These are phyloP conservation scores for Eimeria praecox DNA, from an alignment of 169 alveolate species.

Conservation along the genomic window DNA sequence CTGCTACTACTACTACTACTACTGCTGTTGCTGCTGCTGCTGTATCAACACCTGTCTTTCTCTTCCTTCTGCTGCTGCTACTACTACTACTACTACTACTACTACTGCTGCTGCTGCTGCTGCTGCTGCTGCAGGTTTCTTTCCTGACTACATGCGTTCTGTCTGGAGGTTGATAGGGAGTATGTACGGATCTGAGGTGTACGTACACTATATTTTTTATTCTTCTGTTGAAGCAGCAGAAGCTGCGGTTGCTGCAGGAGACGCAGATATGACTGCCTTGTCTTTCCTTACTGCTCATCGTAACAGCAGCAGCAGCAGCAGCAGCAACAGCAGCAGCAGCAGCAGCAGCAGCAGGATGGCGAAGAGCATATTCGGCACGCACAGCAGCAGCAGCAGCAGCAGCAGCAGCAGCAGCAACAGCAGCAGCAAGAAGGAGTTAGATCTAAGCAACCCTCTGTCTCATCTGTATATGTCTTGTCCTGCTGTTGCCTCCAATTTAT, in stretches of 20 bases:
- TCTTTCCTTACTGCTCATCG: background rate
- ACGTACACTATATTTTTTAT: background rate
- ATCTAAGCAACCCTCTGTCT: slow-evolving; percentile 18
- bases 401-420: slow-evolving; percentile 3
- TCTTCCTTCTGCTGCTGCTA: no score
- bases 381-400: slow-evolving; percentile 17
- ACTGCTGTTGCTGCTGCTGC: slow-evolving; percentile 28
- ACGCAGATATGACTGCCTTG: slow-evolving; percentile 27
- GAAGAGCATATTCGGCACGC: no score
- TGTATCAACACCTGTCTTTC: background rate
- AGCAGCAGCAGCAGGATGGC: slow-evolving; percentile 31
- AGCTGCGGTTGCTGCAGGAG: slow-evolving; percentile 9
- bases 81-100: slow-evolving; percentile 7
- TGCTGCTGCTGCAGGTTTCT: background rate
- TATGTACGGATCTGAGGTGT: background rate
- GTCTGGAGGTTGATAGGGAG: background rate
- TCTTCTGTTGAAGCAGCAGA: background rate
- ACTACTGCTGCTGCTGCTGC: slow-evolving; percentile 9
- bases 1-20: background rate
- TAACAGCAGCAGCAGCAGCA: background rate
- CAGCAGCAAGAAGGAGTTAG: background rate
- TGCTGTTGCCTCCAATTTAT: no score
- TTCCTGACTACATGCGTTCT: background rate
- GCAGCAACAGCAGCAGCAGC: slow-evolving; percentile 23
- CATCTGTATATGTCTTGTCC: slow-evolving; percentile 27